These are phyloP conservation scores for Thermothelomyces thermophilus DNA, from an alignment of 2,329 filamentous ascomycete genomes.

Conservation along the genomic window DNA sequence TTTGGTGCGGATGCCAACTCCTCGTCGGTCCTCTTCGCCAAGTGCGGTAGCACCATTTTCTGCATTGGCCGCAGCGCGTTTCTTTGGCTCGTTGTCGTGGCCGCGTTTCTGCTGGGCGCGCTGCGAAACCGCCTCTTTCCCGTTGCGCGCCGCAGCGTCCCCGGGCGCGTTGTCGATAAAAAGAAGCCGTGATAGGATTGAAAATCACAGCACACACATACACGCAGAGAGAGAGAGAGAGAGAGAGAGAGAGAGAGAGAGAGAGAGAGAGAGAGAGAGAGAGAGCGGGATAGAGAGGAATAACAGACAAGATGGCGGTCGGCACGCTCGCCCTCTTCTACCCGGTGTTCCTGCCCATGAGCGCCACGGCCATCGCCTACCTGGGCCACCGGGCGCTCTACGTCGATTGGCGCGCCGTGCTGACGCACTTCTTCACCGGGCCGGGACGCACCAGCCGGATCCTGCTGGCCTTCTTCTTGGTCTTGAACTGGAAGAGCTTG, in stretches of 20 bases:
- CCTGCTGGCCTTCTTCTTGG: conserved; percentile 46
- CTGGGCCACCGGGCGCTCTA: conserved; percentile 36
- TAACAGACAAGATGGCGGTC: conserved; percentile 25
- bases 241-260: no score
- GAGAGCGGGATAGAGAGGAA: no score
- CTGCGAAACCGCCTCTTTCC: conserved; percentile 28
- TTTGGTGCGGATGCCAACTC: conserved; percentile 2
- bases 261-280: no score
- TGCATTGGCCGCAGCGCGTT: conserved; percentile 36
- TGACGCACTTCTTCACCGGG: conserved; percentile 44
- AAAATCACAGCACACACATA: neutral
- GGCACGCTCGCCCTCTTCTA: conserved; percentile 31
- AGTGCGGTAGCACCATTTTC: conserved; percentile 38
- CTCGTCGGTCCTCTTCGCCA: conserved; percentile 27
- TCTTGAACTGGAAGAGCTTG: conserved; percentile 66
- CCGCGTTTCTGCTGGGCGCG: conserved; percentile 32
- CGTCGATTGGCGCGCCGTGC: conserved; percentile 35
- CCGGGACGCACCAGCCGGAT: conserved; percentile 49
- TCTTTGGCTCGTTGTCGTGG: conserved; percentile 38
- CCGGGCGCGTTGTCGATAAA: neutral
- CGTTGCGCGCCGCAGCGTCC: neutral
- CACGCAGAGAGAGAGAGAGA: no score
- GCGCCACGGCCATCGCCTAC: conserved; percentile 40
- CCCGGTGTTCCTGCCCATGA: conserved; percentile 38
- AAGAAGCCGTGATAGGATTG: neutral